phyloP scores from a whole-genome alignment of 208 protist genomes.

The Crithidia expoeki region DNA sequence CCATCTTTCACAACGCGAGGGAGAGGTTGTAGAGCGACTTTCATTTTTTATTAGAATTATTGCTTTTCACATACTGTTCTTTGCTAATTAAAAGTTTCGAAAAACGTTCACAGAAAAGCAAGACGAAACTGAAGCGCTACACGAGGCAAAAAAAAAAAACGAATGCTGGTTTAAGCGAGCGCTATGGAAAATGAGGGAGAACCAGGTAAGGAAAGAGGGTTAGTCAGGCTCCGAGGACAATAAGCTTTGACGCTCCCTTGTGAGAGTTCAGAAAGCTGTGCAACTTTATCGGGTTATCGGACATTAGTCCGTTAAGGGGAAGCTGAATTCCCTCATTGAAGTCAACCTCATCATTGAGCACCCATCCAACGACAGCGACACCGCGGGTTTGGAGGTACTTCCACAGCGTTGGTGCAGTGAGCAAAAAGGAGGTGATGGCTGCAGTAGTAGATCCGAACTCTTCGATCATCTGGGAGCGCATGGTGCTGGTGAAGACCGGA shows the following conservation, averaged over 20 bases:
- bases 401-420: slow-evolving; percentile 72
- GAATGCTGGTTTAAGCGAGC: too few species aligned
- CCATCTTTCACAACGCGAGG: too few species aligned
- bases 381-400: slow-evolving; percentile 70
- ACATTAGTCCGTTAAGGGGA: slow-evolving; percentile 81
- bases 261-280: slow-evolving; percentile 12
- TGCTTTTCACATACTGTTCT: too few species aligned
- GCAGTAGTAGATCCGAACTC: slow-evolving; percentile 29
- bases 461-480: slow-evolving; percentile 27
- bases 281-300: slow-evolving; percentile 58
- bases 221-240: background rate
- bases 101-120: too few species aligned
- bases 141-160: background rate
- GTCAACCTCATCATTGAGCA: slow-evolving; percentile 75
- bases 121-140: too few species aligned
- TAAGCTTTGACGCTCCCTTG: slow-evolving; percentile 3
- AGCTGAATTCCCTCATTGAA: slow-evolving; percentile 50
- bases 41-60: too few species aligned
- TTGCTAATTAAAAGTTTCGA: too few species aligned
- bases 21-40: too few species aligned
- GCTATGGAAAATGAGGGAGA: too few species aligned
- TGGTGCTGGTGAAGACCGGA: slow-evolving; percentile 60
- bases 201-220: slow-evolving; percentile 1
- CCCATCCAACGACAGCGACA: slow-evolving; percentile 74
- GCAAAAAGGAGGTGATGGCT: slow-evolving; percentile 32